These are phyloP conservation scores for Penicillium crustosum DNA, from an alignment of 2,329 filamentous ascomycete genomes.

Conservation along the genomic window DNA sequence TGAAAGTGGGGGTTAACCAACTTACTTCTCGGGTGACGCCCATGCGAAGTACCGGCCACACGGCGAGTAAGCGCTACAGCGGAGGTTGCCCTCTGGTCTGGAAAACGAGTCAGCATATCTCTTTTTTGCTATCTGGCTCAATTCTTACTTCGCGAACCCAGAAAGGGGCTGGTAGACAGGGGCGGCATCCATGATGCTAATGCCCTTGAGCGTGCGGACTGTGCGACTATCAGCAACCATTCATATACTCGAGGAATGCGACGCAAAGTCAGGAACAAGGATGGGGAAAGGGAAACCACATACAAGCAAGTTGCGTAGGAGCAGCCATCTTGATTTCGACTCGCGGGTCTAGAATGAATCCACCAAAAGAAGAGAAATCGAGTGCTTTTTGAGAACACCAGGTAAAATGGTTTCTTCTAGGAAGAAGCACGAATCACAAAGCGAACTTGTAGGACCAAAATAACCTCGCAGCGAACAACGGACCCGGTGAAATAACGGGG, in stretches of 20 bases:
- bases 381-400: slow-evolving; percentile 6
- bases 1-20: background rate
- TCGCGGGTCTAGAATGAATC: slow-evolving; percentile 10
- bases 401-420: slow-evolving; percentile 2
- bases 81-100: slow-evolving; percentile 88
- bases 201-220: slow-evolving; percentile 93
- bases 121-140: background rate
- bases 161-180: slow-evolving; percentile 82
- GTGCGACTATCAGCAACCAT: slow-evolving; percentile 31
- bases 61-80: slow-evolving; percentile 92
- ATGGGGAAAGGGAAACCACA: slow-evolving; percentile 29
- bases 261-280: background rate
- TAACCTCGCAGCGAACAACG: slow-evolving; percentile 1
- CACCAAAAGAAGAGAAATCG: slow-evolving; percentile 16
- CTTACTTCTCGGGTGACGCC: slow-evolving; percentile 75
- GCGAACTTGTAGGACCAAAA: slow-evolving; percentile 4
- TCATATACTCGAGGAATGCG: background rate
- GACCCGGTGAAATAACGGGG: background rate
- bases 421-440: slow-evolving; percentile 5
- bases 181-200: slow-evolving; percentile 88
- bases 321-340: slow-evolving; percentile 64
- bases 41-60: slow-evolving; percentile 96
- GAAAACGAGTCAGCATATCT: slow-evolving; percentile 15
- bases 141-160: slow-evolving; percentile 64
- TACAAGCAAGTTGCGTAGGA: slow-evolving; percentile 90